Evolutionary conservation across 2,329 filamentous ascomycete species (phyloP), one percentile per base, ranked within the genome.

Genomic region (Escovopsis weberi): DNA sequence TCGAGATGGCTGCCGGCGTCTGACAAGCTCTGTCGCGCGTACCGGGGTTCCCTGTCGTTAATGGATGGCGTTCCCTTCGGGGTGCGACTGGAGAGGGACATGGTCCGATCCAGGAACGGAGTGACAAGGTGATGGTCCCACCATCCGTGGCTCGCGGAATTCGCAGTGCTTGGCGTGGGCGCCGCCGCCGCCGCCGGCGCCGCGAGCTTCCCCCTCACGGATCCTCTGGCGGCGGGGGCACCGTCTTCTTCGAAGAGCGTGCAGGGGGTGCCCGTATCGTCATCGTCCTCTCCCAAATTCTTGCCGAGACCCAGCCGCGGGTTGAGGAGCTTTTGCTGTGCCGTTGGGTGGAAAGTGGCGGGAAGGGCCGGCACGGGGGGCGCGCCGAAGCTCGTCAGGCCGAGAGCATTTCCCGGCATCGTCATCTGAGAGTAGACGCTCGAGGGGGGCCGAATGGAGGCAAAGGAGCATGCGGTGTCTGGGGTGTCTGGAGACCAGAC

Each of bases 61-160:
- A 47, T 53, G 10, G 60, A 55, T 9, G 59, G 60, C 18, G 59
- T 56, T 26, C 48, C 42, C 42, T 54, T 58, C 40, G 57, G 44
- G 51, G 53, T 60, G 38, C 61, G 60, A 38, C 60, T 63, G 38
- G 65, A 61, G 19, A 70, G 67, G 33, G 66, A 68, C 12, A 62
- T 51, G 40, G 50, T 59, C 52, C 50, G 69, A 53, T 71, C 66
- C 12, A 61, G 52, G 52, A 86, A 86, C 0, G 82, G 82, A 1
- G 82, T 83, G 7, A 74, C 79, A 43, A 87, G 75, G 49, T 83
- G 71, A 52, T 85, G 70, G 52, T 85, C 83, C 82, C 82, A 87
- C 82, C 82, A 87, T 18, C 82, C 82, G 46, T 70, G 69, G 26
- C 79, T 80, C 43, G 69, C 70, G 10, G 74, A 70, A 36, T 66